A percentile compares a stretch with the other conserved stretches of the same genome.
These are phyloP conservation scores for Euryodendron excelsum DNA, from an alignment of 148 eudicot species.

Conservation along the genomic window DNA sequence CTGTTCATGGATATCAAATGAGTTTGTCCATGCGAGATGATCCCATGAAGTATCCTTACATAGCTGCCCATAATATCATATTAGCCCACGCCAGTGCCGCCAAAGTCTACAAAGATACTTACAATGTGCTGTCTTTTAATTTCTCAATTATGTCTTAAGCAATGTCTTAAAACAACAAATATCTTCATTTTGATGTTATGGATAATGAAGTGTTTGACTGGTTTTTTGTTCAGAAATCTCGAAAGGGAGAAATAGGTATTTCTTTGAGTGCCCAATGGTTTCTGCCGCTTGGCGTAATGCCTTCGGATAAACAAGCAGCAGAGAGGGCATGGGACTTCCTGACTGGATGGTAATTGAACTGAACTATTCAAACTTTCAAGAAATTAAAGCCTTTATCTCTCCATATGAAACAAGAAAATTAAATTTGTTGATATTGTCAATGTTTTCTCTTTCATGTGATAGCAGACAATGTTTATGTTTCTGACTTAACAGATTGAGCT, in stretches of 20 bases:
- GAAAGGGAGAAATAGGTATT: slow-evolving; percentile 1
- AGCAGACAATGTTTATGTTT: neutral
- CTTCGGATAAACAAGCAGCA: neutral
- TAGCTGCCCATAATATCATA: neutral
- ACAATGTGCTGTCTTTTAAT: neutral
- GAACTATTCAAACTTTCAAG: neutral
- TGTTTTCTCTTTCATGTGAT: neutral
- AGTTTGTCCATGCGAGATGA: neutral
- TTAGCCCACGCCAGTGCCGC: neutral
- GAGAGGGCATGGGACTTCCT: slow-evolving; percentile 7
- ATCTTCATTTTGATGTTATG: neutral
- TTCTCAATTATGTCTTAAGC: neutral
- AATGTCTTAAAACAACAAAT: neutral
- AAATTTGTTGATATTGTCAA: neutral
- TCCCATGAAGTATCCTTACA: neutral
- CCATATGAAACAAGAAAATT: neutral
- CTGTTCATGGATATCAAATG: neutral
- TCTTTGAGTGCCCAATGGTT: slow-evolving; percentile 7
- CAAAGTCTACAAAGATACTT: neutral
- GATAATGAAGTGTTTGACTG: no score
- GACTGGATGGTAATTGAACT: slow-evolving; percentile 4
- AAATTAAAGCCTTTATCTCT: neutral
- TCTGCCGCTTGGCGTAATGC: neutral
- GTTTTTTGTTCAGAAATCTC: neutral
- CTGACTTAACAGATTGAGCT: neutral